Evolutionary conservation across 208 protist species (phyloP).

Genomic region (Spongospora subterranea): DNA sequence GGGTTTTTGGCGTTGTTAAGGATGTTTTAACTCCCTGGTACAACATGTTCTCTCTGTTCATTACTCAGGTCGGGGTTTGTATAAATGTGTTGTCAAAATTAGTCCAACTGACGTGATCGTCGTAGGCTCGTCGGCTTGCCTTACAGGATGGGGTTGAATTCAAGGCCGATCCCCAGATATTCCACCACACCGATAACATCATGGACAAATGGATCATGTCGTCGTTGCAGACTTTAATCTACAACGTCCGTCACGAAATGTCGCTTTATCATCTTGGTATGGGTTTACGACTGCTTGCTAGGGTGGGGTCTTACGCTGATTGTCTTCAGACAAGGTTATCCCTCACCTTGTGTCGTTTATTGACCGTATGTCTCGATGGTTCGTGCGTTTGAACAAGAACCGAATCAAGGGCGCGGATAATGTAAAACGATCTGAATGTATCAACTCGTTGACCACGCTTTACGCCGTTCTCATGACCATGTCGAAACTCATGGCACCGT

Average conservation of each 20-base stretch:
- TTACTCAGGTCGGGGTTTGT: slow-evolving; percentile 73
- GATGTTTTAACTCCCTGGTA: slow-evolving; percentile 98
- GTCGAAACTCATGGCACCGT: slow-evolving; percentile 85
- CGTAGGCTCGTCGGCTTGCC: neutral
- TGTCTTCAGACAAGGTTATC: slow-evolving; percentile 81
- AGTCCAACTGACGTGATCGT: neutral
- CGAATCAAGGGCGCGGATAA: slow-evolving; percentile 85
- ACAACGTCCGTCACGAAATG: slow-evolving; percentile 94
- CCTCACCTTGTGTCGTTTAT: slow-evolving; percentile 95
- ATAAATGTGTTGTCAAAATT: neutral
- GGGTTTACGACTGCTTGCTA: slow-evolving; percentile 7
- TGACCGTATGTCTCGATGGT: slow-evolving; percentile 98
- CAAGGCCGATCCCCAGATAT: neutral
- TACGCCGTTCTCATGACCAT: slow-evolving; percentile 88
- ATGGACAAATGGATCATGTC: slow-evolving; percentile 99
- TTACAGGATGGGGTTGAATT: slow-evolving; percentile 14
- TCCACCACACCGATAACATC: slow-evolving; percentile 70
- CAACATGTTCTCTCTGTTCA: slow-evolving; percentile 97
- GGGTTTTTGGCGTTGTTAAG: slow-evolving; percentile 93
- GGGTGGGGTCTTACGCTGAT: neutral
- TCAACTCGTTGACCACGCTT: slow-evolving; percentile 76
- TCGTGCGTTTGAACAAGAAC: slow-evolving; percentile 95
- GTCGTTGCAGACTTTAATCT: slow-evolving; percentile 86
- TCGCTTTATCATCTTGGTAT: slow-evolving; percentile 59
- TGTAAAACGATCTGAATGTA: neutral